phyloP scores from a whole-genome alignment of 495 filamentous ascomycete genomes.

The Penicillium nucicola region DNA sequence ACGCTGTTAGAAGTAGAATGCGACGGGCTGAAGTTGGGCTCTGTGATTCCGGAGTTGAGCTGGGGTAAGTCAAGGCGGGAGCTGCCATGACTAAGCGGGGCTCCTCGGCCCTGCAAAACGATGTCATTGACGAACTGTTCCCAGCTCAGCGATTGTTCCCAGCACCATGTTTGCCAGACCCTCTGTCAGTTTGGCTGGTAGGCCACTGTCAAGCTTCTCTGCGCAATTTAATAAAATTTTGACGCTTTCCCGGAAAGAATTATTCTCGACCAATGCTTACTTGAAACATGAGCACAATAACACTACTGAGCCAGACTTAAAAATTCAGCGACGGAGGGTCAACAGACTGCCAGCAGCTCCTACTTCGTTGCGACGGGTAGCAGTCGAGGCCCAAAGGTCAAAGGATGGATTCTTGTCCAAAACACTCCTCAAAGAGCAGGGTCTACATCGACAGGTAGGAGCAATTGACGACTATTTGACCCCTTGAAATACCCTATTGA shows the following conservation, averaged over 20 bases:
- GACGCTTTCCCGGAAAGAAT: constrained; percentile 37
- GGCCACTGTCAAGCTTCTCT: constrained; percentile 20
- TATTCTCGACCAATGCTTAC: constrained; percentile 49
- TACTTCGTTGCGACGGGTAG: constrained; percentile 55
- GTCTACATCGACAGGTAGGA: constrained; percentile 41
- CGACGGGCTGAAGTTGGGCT: constrained; percentile 18
- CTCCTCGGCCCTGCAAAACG: constrained; percentile 10
- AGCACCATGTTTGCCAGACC: constrained; percentile 35
- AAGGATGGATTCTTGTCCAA: constrained; percentile 45
- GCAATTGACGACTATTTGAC: too few species aligned
- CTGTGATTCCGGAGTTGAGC: constrained; percentile 17
- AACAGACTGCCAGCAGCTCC: constrained; percentile 47
- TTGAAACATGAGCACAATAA: constrained; percentile 33
- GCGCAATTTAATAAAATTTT: constrained; percentile 29
- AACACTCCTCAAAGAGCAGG: constrained; percentile 38
- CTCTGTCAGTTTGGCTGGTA: constrained; percentile 32
- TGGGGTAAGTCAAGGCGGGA: constrained; percentile 17
- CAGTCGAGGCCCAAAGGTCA: constrained; percentile 58
- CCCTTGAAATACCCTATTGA: too few species aligned
- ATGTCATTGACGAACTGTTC: constrained; percentile 13
- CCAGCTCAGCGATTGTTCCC: neutral
- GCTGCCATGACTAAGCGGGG: constrained; percentile 24
- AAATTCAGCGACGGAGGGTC: constrained; percentile 43
- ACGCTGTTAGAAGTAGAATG: constrained; percentile 16
- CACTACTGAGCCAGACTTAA: constrained; percentile 22